Percentiles rank a stretch among this genome's conserved stretches.
Evolutionary conservation across 1,284 basidiomycete species (phyloP).

Genomic region (Malassezia caprae): DNA sequence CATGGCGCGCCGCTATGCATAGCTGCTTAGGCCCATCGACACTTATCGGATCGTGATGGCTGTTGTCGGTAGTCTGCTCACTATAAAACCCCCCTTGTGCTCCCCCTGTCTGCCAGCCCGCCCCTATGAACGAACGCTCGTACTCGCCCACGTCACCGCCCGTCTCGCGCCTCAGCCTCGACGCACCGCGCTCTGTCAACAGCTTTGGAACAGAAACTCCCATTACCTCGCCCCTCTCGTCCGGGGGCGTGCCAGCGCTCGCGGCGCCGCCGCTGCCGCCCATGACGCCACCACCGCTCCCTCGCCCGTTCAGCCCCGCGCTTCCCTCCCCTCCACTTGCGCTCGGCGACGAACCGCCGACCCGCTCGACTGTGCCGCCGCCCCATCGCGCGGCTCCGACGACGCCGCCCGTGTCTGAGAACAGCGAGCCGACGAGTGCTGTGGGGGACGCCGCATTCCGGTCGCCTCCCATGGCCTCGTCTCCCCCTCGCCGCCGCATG

Average conservation of each 20-base stretch:
- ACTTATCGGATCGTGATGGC: background rate
- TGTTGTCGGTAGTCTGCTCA: background rate
- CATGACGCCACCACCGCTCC: too few species aligned
- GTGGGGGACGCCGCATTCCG: background rate
- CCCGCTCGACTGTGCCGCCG: background rate
- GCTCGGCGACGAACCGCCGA: background rate
- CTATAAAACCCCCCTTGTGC: background rate
- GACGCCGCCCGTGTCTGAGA: background rate
- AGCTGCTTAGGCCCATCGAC: background rate
- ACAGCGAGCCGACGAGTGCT: background rate
- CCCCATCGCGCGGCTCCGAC: background rate
- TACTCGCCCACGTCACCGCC: too few species aligned
- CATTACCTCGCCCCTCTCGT: too few species aligned
- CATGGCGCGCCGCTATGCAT: background rate
- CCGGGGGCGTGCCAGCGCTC: too few species aligned
- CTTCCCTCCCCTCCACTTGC: background rate
- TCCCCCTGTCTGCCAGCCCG: background rate
- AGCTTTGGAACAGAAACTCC: too few species aligned
- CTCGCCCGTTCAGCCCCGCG: too few species aligned
- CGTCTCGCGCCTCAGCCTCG: too few species aligned
- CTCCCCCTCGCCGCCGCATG: background rate
- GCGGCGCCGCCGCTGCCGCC: too few species aligned
- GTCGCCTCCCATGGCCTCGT: background rate
- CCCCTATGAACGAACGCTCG: too few species aligned
- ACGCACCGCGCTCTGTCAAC: too few species aligned